These are phyloP conservation scores for Hsuehochloa calcarea DNA, from an alignment of 176 grass and related monocot genomes.

Conservation along the genomic window DNA sequence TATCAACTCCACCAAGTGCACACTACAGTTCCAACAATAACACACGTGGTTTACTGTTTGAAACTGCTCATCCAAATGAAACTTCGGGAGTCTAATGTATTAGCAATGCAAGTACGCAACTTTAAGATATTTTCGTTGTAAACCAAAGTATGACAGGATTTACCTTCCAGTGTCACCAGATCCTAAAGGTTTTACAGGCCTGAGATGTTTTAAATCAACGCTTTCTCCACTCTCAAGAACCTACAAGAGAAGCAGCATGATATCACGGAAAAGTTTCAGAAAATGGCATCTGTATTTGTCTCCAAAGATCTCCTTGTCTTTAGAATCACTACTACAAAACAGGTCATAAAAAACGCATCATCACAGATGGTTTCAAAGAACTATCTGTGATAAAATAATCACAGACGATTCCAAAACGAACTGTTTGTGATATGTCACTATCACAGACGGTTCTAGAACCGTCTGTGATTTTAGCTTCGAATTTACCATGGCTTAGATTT, in stretches of 20 bases:
- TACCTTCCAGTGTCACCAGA: slow-evolving; percentile 93
- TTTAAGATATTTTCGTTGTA: neutral
- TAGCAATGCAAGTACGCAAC: neutral
- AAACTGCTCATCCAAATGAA: neutral
- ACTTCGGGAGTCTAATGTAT: neutral
- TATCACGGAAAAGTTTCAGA: neutral
- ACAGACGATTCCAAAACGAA: too few relatives aligned
- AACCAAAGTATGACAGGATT: slow-evolving; percentile 18
- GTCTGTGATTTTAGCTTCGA: too few relatives aligned
- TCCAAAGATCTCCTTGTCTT: neutral
- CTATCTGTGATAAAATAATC: too few relatives aligned
- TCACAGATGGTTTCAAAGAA: too few relatives aligned
- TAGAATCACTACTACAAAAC: too few relatives aligned
- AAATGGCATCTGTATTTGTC: neutral
- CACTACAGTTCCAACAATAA: slow-evolving; percentile 53
- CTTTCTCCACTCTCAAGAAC: slow-evolving; percentile 66
- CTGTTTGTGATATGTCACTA: too few relatives aligned
- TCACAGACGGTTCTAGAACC: too few relatives aligned
- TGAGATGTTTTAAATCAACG: slow-evolving; percentile 88
- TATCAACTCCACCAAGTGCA: slow-evolving; percentile 86
- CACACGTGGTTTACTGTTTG: slow-evolving; percentile 1
- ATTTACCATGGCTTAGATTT: too few relatives aligned
- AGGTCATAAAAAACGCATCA: too few relatives aligned
- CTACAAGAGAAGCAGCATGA: slow-evolving; percentile 53
- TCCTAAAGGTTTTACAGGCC: slow-evolving; percentile 82